phyloP scores from a whole-genome alignment of 2,329 filamentous ascomycete genomes.

The Pseudocercospora crystallina region DNA sequence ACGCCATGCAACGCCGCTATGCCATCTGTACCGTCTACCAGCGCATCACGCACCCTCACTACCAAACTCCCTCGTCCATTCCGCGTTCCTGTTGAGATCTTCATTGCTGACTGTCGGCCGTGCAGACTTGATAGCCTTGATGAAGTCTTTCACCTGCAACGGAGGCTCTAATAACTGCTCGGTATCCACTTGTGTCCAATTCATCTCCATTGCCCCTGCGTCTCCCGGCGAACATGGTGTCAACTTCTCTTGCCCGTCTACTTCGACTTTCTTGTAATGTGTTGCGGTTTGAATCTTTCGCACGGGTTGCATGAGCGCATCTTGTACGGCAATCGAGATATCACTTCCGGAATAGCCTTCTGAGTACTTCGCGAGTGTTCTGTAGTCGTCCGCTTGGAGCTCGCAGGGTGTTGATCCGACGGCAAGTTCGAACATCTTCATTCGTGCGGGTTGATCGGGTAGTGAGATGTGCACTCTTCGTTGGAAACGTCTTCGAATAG shows the following conservation, averaged over 20 bases:
- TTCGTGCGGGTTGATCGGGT: conserved; percentile 81
- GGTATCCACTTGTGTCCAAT: conserved; percentile 81
- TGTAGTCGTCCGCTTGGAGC: conserved; percentile 74
- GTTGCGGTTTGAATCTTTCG: conserved; percentile 96
- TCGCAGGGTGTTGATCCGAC: conserved; percentile 92
- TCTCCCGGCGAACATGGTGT: conserved; percentile 96
- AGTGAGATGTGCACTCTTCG: conserved; percentile 92
- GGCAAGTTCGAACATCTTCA: conserved; percentile 92
- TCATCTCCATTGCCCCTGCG: conserved; percentile 83
- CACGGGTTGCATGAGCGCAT: conserved; percentile 95
- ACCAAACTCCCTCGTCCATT: conserved; percentile 96
- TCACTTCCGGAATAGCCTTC: conserved; percentile 96
- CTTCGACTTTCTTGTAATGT: conserved; percentile 83
- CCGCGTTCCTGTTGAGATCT: conserved; percentile 78
- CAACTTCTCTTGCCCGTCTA: conserved; percentile 65
- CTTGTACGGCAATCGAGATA: conserved; percentile 93
- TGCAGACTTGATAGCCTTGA: conserved; percentile 84
- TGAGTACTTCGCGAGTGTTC: conserved; percentile 73
- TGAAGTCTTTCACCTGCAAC: conserved; percentile 85
- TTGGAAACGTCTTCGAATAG: conserved; percentile 94
- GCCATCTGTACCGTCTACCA: not conserved
- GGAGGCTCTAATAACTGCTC: conserved; percentile 84
- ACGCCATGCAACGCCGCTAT: conserved; percentile 5
- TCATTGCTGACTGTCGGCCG: conserved; percentile 86
- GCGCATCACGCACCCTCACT: conserved; percentile 67